Evolutionary conservation across 345 rosid genomes (phyloP).

Genomic region (Salix udensis): DNA sequence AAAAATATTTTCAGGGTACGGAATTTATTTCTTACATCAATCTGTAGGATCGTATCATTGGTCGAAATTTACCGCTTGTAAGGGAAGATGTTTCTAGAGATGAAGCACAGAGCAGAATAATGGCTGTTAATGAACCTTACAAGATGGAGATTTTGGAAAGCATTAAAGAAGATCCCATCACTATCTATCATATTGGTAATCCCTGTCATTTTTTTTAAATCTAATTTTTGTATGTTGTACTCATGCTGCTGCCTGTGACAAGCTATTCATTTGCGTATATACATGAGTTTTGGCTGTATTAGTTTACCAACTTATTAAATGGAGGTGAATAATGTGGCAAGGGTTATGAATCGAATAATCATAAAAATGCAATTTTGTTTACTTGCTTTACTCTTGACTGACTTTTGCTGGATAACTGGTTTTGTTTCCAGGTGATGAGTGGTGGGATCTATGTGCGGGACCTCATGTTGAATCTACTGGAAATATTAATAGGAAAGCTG

Average conservation of each 20-base stretch:
- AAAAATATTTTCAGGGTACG: constrained; percentile 39
- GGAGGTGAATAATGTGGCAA: neutral
- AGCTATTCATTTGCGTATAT: too few relatives aligned
- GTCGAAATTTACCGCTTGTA: constrained; percentile 73
- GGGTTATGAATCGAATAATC: neutral
- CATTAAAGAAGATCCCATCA: constrained; percentile 78
- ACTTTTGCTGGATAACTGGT: neutral
- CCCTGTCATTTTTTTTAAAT: neutral
- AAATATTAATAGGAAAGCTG: constrained; percentile 62
- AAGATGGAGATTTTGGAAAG: constrained; percentile 87
- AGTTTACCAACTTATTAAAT: too few relatives aligned
- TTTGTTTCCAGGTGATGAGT: constrained; percentile 62
- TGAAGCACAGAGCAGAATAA: constrained; percentile 73
- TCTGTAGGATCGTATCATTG: constrained; percentile 88
- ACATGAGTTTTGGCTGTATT: neutral
- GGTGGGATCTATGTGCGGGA: constrained; percentile 99
- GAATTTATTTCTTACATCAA: constrained; percentile 43
- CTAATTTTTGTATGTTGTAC: neutral
- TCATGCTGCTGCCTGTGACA: too few relatives aligned
- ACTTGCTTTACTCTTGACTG: neutral
- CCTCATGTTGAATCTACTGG: constrained; percentile 95
- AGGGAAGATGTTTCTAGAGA: constrained; percentile 86
- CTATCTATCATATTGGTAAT: constrained; percentile 84
- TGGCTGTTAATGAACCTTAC: constrained; percentile 81
- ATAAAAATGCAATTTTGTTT: neutral